These are phyloP conservation scores for Pachysolen tannophilus DNA, from an alignment of 805 yeast genomes.

Conservation along the genomic window DNA sequence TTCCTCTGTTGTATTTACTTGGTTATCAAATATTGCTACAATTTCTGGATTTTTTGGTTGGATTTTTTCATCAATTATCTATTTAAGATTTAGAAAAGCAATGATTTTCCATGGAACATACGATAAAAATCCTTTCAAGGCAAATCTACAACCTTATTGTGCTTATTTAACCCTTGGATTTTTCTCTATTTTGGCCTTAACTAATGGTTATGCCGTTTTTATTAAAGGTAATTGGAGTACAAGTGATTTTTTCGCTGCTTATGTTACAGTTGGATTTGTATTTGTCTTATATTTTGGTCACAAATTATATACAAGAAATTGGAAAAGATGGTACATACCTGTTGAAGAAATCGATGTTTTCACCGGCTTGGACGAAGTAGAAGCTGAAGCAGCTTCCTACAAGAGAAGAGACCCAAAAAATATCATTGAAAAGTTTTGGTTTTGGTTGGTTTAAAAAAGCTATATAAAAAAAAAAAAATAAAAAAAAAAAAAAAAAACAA, in stretches of 20 bases:
- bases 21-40: conserved; percentile 61
- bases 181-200: conserved; percentile 45
- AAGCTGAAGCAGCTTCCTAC: conserved; percentile 37
- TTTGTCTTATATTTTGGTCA: conserved; percentile 50
- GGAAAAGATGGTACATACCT: conserved; percentile 40
- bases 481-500: no score
- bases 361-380: conserved; percentile 54
- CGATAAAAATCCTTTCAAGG: conserved; percentile 51
- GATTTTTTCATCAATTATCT: conserved; percentile 45
- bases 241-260: conserved; percentile 63
- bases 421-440: conserved; percentile 35
- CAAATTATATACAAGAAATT: no score
- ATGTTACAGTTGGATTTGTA: conserved; percentile 56
- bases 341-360: conserved; percentile 51
- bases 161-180: conserved; percentile 45
- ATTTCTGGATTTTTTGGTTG: conserved; percentile 62
- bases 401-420: conserved; percentile 33
- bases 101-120: conserved; percentile 40
- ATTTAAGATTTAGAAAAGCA: conserved; percentile 60
- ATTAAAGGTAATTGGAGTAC: conserved; percentile 40
- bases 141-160: conserved; percentile 49
- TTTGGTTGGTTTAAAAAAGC: conserved; percentile 31
- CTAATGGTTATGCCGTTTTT: conserved; percentile 71
- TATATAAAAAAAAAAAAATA: no score
- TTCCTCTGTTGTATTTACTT: conserved; percentile 46